phyloP scores from a whole-genome alignment of 306 rosid species.

The Canavalia gladiata region DNA sequence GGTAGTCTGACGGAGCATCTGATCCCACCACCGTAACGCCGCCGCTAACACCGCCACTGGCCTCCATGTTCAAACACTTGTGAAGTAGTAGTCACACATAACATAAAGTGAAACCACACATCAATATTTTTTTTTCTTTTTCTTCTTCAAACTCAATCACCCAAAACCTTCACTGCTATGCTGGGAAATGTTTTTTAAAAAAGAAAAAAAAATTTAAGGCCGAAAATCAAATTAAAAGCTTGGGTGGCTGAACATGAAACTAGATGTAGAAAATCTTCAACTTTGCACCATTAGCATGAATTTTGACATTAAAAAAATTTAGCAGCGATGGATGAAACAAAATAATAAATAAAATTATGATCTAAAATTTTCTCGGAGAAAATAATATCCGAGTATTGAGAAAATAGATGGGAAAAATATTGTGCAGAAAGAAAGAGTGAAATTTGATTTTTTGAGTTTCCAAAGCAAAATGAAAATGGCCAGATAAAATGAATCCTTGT shows the following conservation, averaged over 20 bases:
- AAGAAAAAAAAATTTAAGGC: constrained; percentile 19
- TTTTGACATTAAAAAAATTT: constrained; percentile 24
- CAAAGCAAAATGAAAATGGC: constrained; percentile 60
- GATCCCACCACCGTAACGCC: constrained; percentile 99
- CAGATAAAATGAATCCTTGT: constrained; percentile 67
- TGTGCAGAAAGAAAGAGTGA: constrained; percentile 51
- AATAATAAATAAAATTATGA: constrained; percentile 45
- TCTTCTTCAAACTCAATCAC: constrained; percentile 52
- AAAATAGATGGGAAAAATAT: constrained; percentile 41
- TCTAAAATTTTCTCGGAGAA: constrained; percentile 40
- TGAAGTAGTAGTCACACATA: constrained; percentile 35
- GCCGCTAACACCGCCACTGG: constrained; percentile 78
- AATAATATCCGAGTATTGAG: constrained; percentile 45
- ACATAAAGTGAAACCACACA: constrained; percentile 40
- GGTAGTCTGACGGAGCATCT: constrained; percentile 96
- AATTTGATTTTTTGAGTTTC: constrained; percentile 57
- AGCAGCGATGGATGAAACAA: constrained; percentile 44
- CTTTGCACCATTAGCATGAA: constrained; percentile 44
- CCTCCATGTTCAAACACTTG: constrained; percentile 73
- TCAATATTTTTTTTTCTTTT: constrained; percentile 58
- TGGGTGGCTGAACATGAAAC: constrained; percentile 44
- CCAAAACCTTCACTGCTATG: constrained; percentile 16
- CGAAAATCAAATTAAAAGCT: constrained; percentile 43
- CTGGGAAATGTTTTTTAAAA: constrained; percentile 6
- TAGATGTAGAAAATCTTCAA: constrained; percentile 45